Base-by-base conservation (phyloP, 2,329 filamentous ascomycete genomes). In the Torrubiellomyces zombiae region DNA sequence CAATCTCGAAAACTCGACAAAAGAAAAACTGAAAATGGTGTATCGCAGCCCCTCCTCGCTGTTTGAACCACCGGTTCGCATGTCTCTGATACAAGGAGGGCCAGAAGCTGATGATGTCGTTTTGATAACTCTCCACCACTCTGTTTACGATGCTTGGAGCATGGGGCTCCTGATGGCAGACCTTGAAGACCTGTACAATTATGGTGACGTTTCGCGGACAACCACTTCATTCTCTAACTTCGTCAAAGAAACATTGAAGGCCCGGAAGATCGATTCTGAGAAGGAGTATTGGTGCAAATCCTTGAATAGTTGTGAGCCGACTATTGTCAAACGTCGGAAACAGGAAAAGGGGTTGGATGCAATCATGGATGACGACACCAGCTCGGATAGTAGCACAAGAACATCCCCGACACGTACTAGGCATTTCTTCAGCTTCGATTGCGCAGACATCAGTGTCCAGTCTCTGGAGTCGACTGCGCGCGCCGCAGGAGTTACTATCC, bases 401-500 rank as follows among this genome's bases (percentile, higher is more conserved):
- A 9, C 21, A 7, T 23, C n/a, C n/a, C n/a, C n/a, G n/a, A n/a
- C n/a, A n/a, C n/a, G n/a, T n/a, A n/a, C n/a, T n/a, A n/a, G n/a
- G 9, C 24, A 29, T 18, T 20, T 21, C 16, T 18, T 21, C 18
- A 19, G 10, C 4, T 21, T 28, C 16, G 28, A 30, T n/a, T 31
- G 29, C 17, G 12, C 18, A 7, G 19, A 24, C 16, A 24, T 24
- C n/a, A 20, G 16, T 23, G 18, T 22, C 10, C 15, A 4, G 12
- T 22, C 29, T 9, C 26, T 31, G 16, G 26, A 31, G 23, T 17
- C 22, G 13, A 26, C 29, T 3, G 29, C 29, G 9, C 29, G 26
- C 4, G 6, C 18, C 11, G 18, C 14, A 9, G 29, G 23, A 9
- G 19, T 31, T 16, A 25, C 26, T n/a, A 13, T 21, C 9, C 29